Conservation (phyloP, 441 rosid species). For the Euphorbia corollata region DNA sequence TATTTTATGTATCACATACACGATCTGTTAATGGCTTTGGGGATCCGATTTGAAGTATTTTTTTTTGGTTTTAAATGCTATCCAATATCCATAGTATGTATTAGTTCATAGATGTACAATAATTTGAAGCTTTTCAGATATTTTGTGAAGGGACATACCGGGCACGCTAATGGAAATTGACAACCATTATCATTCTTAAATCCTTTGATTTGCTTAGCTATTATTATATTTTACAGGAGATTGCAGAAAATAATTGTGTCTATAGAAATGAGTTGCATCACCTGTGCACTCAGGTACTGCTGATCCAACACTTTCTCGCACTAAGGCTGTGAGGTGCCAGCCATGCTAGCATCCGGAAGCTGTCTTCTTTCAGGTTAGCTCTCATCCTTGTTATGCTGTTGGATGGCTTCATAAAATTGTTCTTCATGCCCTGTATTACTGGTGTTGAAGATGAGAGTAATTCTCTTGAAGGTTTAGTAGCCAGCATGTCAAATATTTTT, state of each 20-base stretch:
- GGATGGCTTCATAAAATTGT: not conserved
- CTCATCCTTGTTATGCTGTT: not conserved
- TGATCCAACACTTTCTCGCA: conserved; percentile 94
- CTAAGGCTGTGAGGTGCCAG: conserved; percentile 66
- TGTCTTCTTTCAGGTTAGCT: conserved; percentile 82
- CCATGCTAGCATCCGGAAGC: conserved; percentile 74
- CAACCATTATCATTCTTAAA: not conserved
- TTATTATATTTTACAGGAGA: conserved; percentile 44
- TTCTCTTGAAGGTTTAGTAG: not conserved
- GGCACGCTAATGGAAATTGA: not conserved
- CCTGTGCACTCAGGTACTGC: conserved; percentile 70
- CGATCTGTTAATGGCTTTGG: not conserved
- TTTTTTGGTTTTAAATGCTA: not conserved
- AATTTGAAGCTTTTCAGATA: not conserved
- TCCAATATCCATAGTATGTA: not conserved
- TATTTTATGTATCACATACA: not conserved
- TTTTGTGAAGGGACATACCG: not conserved
- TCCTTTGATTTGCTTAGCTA: not conserved
- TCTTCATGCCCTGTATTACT: not conserved
- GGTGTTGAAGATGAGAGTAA: not conserved
- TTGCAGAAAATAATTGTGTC: conserved; percentile 73
- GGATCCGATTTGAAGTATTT: not conserved
- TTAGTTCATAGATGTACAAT: not conserved
- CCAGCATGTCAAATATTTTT: not conserved
- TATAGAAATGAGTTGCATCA: conserved; percentile 90